Percentiles rank a stretch among this genome's conserved stretches.
Evolutionary conservation across 805 yeast genomes (phyloP).

Genomic region (Ogataea polymorpha): DNA sequence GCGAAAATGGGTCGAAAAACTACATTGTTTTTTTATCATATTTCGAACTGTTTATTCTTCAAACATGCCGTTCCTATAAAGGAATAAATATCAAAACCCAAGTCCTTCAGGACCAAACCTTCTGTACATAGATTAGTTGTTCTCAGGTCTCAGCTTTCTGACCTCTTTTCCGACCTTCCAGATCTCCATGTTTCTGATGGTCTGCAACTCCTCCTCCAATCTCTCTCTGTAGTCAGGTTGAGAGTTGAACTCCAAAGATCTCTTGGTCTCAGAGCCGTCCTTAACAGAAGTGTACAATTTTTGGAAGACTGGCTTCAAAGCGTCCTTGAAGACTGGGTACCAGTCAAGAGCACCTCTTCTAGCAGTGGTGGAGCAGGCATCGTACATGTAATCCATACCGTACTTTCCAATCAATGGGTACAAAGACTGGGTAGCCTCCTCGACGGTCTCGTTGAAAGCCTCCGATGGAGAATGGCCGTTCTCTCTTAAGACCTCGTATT

Average conservation of each 20-base stretch:
- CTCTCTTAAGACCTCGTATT: slow-evolving; percentile 99
- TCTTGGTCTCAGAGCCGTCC: slow-evolving; percentile 96
- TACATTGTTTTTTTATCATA: not conserved
- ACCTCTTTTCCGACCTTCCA: slow-evolving; percentile 99
- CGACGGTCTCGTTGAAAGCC: slow-evolving; percentile 99
- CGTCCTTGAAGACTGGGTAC: slow-evolving; percentile 99
- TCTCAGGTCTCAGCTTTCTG: slow-evolving; percentile 99
- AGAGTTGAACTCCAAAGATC: slow-evolving; percentile 98
- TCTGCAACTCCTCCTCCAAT: slow-evolving; percentile 88
- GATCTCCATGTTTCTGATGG: slow-evolving; percentile 97
- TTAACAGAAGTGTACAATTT: slow-evolving; percentile 92
- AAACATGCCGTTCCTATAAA: slow-evolving; percentile 38
- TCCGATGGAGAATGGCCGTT: slow-evolving; percentile 99
- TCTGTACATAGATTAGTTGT: slow-evolving; percentile 54
- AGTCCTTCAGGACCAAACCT: slow-evolving; percentile 13
- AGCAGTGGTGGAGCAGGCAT: slow-evolving; percentile 99
- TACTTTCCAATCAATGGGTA: slow-evolving; percentile 98
- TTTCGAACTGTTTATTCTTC: slow-evolving; percentile 39
- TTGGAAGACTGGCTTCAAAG: slow-evolving; percentile 97
- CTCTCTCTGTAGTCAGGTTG: slow-evolving; percentile 96
- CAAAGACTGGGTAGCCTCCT: slow-evolving; percentile 99
- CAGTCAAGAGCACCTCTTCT: slow-evolving; percentile 99
- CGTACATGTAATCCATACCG: slow-evolving; percentile 99
- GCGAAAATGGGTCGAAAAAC: not conserved
- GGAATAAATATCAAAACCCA: slow-evolving; percentile 9